phyloP scores from a whole-genome alignment of 139 green algal genomes.

The Auxenochlorella pyrenoidosa region DNA sequence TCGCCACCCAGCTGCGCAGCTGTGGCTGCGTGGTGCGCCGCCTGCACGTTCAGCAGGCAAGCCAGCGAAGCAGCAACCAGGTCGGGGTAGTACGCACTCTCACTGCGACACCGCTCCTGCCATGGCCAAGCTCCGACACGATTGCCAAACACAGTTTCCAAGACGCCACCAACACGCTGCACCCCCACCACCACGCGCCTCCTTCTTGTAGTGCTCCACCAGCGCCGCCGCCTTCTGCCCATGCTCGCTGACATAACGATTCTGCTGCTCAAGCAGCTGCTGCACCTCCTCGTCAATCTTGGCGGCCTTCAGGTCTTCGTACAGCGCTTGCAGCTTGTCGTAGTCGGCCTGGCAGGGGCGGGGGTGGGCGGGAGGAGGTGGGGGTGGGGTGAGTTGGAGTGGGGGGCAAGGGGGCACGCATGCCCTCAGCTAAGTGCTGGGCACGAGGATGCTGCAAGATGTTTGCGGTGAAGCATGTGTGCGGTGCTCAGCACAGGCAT shows the following conservation, averaged over 20 bases:
- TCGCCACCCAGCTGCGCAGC: conserved; percentile 15
- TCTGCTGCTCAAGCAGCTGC: conserved; percentile 45
- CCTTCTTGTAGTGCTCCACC: conserved; percentile 38
- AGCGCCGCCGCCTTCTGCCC: conserved; percentile 30
- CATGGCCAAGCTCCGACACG: no score
- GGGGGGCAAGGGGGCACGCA: no score
- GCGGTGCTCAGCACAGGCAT: not conserved
- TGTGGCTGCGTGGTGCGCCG: not conserved
- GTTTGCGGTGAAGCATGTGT: no score
- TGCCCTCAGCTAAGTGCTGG: no score
- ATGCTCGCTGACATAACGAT: conserved; percentile 37
- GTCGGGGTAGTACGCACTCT: no score
- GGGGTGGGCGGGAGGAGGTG: not conserved
- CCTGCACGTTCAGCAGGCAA: not conserved
- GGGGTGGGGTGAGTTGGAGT: no score
- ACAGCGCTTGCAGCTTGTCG: conserved; percentile 29
- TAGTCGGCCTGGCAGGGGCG: conserved; percentile 15
- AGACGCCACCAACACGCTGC: not conserved
- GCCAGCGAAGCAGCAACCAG: no score
- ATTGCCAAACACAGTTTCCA: no score
- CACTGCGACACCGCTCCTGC: no score
- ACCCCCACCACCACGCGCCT: conserved; percentile 27
- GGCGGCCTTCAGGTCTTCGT: conserved; percentile 43
- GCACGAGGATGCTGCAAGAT: no score
- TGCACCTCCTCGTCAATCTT: conserved; percentile 47